These are phyloP conservation scores for Pichia nakasei DNA, from an alignment of 805 yeast genomes.

Conservation along the genomic window DNA sequence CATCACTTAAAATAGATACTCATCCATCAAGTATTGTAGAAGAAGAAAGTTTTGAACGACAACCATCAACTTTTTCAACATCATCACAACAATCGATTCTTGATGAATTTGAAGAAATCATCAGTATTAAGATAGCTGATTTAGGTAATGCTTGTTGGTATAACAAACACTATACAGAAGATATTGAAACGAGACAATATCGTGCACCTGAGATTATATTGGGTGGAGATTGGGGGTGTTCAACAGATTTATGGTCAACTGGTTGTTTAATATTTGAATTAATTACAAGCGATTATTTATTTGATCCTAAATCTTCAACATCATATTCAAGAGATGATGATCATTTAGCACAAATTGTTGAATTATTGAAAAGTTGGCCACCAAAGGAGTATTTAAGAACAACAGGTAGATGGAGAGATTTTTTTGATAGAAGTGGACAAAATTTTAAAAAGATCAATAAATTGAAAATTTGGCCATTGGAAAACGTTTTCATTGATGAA, in stretches of 20 bases:
- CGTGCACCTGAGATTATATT: constrained; percentile 56
- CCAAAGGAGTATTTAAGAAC: constrained; percentile 30
- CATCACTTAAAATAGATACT: constrained; percentile 1
- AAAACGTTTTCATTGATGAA: constrained; percentile 40
- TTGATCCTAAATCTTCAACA: constrained; percentile 49
- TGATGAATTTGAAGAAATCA: constrained; percentile 25
- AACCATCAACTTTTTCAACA: not conserved
- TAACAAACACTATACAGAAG: constrained; percentile 55
- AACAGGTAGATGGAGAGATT: constrained; percentile 33
- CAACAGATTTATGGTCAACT: constrained; percentile 53
- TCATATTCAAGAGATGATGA: constrained; percentile 47
- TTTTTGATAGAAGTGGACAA: constrained; percentile 29
- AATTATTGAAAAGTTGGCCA: constrained; percentile 34
- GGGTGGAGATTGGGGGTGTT: constrained; percentile 54
- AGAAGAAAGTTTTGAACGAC: not conserved
- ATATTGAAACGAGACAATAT: constrained; percentile 62
- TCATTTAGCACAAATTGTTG: constrained; percentile 55
- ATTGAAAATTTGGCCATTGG: constrained; percentile 43
- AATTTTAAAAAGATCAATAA: constrained; percentile 35
- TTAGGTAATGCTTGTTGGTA: constrained; percentile 64
- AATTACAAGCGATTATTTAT: constrained; percentile 52
- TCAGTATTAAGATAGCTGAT: constrained; percentile 54
- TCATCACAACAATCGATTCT: constrained; percentile 8
- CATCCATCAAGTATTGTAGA: not conserved
- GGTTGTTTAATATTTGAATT: constrained; percentile 53